Evolutionary conservation across 2,329 filamentous ascomycete genomes (phyloP), one percentile per base, ranked within the genome.

Genomic region (Cladosporium sp.): DNA sequence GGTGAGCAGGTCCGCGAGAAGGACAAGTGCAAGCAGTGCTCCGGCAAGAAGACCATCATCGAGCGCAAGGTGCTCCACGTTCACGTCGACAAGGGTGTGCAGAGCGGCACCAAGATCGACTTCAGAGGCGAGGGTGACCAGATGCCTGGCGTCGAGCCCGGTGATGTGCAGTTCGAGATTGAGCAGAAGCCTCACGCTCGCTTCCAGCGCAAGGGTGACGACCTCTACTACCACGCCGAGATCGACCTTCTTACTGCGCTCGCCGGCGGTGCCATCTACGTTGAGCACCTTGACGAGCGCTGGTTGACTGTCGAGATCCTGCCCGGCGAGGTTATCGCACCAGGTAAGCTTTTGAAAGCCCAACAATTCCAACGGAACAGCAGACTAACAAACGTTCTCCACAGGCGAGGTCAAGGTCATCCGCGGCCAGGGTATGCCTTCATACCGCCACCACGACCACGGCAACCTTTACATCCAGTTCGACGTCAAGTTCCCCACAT

Each of bases 31-130:
- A 98, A 97, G 88, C 86, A 88, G 78, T 99, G 95, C 84, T 88
- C 86, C 75, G 95, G 93, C 78, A 99, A 98, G 89, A 99, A 99
- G 89, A 99, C 95, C 21, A 85, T 95, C 68, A 92, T 98, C 68
- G 95, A 99, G 84, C 88, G 95, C 75, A 99, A 99, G 85, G 94
- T 99, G 15, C 89, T 99, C 65, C 95, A 99, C 80, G 95, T 99
- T 67, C 94, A 97, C 79, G 93, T 99, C 76, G 95, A 99, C 81
- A 90, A 90, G 77, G 95, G 95, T 81, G 93, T 99, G 69, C 90
- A 90, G 80, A 93, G 88, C 77, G 95, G 95, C 69, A 94, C 94
- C 81, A 96, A 96, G 85, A 92, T 99, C 72, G 93, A 97, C 78
- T 99, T 98, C 86, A 89, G 91, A 66, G 95, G 95, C 66, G 95